Percentiles rank a stretch among this genome's conserved stretches.
These are phyloP conservation scores for Psilocybe sp. DNA, from an alignment of 768 basidiomycete species.

Conservation along the genomic window DNA sequence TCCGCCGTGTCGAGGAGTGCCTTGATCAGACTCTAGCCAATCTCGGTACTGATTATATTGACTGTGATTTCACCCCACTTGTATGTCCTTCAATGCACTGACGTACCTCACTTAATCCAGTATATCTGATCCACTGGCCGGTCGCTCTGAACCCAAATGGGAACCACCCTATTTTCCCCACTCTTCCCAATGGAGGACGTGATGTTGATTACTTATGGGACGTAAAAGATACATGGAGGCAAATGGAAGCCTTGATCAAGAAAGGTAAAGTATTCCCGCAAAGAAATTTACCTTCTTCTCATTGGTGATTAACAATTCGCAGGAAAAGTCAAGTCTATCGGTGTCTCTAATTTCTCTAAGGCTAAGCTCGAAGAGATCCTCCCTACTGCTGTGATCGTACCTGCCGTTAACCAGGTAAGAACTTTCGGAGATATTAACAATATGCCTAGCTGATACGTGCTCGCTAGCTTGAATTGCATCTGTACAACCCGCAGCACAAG, in stretches of 20 bases:
- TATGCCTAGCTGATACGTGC: constrained; percentile 3
- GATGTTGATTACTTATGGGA: constrained; percentile 69
- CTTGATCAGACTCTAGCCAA: constrained; percentile 74
- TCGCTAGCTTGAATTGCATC: constrained; percentile 64
- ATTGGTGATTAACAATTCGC: constrained; percentile 2
- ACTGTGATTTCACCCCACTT: constrained; percentile 46
- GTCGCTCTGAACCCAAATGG: constrained; percentile 67
- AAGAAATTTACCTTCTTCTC: constrained; percentile 3
- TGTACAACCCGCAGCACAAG: constrained; percentile 74
- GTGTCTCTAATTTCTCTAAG: constrained; percentile 76
- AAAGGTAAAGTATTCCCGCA: constrained; percentile 41
- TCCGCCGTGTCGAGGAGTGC: constrained; percentile 67
- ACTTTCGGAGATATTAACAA: constrained; percentile 1
- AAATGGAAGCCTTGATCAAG: constrained; percentile 73
- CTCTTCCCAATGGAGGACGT: constrained; percentile 58
- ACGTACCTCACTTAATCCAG: constrained; percentile 21
- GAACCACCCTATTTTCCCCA: constrained; percentile 58
- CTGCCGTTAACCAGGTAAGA: constrained; percentile 70
- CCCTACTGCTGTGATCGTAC: constrained; percentile 61
- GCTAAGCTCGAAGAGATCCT: constrained; percentile 70
- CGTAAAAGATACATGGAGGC: constrained; percentile 74
- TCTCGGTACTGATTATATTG: constrained; percentile 82
- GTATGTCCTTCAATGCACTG: constrained; percentile 8
- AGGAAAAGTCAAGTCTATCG: constrained; percentile 69
- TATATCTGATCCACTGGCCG: constrained; percentile 82